phyloP scores from a whole-genome alignment of 768 basidiomycete species.

The Suillus variegatus region DNA sequence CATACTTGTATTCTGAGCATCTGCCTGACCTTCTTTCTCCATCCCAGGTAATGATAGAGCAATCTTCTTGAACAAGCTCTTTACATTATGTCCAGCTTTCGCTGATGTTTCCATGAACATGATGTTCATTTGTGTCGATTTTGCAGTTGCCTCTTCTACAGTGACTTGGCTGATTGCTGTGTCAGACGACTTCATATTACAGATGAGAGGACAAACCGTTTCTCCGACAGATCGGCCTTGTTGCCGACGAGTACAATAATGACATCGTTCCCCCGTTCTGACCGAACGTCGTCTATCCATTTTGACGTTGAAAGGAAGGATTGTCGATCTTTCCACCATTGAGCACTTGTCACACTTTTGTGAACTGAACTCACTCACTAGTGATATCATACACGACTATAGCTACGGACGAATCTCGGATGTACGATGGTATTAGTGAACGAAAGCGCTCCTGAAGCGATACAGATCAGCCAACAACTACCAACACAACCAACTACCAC shows the following conservation, averaged over 20 bases:
- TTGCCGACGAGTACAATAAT: conserved; percentile 99
- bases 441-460: conserved; percentile 86
- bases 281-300: conserved; percentile 99
- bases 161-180: conserved; percentile 84
- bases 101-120: conserved; percentile 99
- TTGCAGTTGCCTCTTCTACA: conserved; percentile 92
- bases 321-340: conserved; percentile 67
- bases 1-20: conserved; percentile 53
- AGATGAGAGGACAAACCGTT: conserved; percentile 67
- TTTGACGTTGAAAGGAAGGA: conserved; percentile 99
- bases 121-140: conserved; percentile 86
- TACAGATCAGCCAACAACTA: conserved; percentile 8
- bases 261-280: conserved; percentile 96
- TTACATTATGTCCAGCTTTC: conserved; percentile 99
- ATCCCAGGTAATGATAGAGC: conserved; percentile 97
- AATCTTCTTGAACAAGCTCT: conserved; percentile 98
- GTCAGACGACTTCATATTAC: conserved; percentile 7
- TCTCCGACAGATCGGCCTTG: conserved; percentile 98
- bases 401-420: conserved; percentile 97
- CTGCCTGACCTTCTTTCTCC: conserved; percentile 74
- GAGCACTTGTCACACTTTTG: conserved; percentile 7
- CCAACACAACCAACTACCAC: neutral
- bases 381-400: conserved; percentile 99
- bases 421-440: conserved; percentile 97
- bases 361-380: conserved; percentile 54